Evolutionary conservation across 2,329 filamentous ascomycete species (phyloP), one percentile per base, ranked within the genome.

Genomic region (Myriosclerotinia scirpicola): DNA sequence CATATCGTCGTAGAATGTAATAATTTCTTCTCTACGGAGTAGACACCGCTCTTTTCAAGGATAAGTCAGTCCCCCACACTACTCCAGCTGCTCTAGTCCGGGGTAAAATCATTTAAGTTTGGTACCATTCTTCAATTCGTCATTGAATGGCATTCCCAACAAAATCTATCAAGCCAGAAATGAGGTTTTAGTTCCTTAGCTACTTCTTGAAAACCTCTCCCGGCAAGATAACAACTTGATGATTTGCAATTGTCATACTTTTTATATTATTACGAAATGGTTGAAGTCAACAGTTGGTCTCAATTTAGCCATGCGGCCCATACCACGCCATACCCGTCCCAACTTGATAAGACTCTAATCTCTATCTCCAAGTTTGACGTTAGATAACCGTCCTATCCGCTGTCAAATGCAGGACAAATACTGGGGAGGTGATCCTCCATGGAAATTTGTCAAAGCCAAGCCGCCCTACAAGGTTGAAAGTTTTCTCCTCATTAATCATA

Each of bases 181-280:
- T 34, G 30, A 50, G 12, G 44, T 7, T 22, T n/a, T 15, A n/a
- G 2, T 46, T 60, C 12, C 44, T 60, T 22, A 20, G 44, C 58
- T 50, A 50, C 30, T 48, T 36, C 56, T 48, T 48, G 56, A 26
- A 60, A n/a, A 38, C 38, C n/a, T 22, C 34, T 17, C 34, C 12
- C 20, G 14, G 30, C 14, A 50, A 60, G 58, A 60, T 60, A 60
- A 60, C 30, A 44, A 50, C 38, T 38, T 14, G 14, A 48, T 26
- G 44, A 15, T 26, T 60, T 17, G 38, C 44, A 26, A 46, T 34
- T n/a, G 40, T 58, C 40, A 58, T 58, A 46, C 40, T 17, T 50
- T 46, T 36, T n/a, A 20, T 17, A 26, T 60, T 20, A 60, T 60
- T 60, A 60, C 44, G 58, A 60, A 12, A 60, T 50, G 7, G 30